phyloP scores from a whole-genome alignment of 2,329 filamentous ascomycete genomes.

The Huntiella moniliformis region DNA sequence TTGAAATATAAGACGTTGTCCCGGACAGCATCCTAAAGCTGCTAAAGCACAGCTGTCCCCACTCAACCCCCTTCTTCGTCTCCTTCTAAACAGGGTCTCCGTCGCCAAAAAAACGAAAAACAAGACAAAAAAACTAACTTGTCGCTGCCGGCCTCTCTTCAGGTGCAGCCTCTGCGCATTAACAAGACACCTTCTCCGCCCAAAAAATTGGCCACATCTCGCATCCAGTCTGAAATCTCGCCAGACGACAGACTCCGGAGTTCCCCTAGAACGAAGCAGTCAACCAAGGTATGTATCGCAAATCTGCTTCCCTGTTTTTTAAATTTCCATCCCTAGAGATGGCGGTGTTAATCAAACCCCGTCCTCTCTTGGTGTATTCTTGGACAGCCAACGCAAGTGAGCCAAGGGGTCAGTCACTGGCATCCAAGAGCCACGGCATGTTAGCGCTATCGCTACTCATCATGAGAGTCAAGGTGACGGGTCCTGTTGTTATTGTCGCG shows the following conservation, averaged over 20 bases:
- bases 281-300: constrained; percentile 40
- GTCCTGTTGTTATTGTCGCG: too few relatives aligned
- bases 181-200: constrained; percentile 40
- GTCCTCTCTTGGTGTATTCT: too few relatives aligned
- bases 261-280: constrained; percentile 76
- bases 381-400: too few relatives aligned
- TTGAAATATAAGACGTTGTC: too few relatives aligned
- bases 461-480: too few relatives aligned
- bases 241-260: constrained; percentile 74
- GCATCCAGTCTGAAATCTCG: constrained; percentile 76
- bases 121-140: not conserved
- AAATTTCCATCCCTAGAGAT: constrained; percentile 12
- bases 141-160: not conserved
- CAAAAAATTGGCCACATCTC: constrained; percentile 22
- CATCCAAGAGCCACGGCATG: too few relatives aligned
- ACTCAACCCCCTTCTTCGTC: too few relatives aligned
- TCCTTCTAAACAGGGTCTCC: too few relatives aligned
- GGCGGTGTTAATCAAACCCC: constrained; percentile 11
- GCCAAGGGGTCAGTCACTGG: too few relatives aligned
- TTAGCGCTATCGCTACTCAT: too few relatives aligned
- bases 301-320: constrained; percentile 9
- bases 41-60: too few relatives aligned
- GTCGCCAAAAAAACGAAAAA: not conserved
- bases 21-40: too few relatives aligned
- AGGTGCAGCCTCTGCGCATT: constrained; percentile 66